Evolutionary conservation across 1,284 basidiomycete genomes (phyloP).

Genomic region (Malassezia furfur): DNA sequence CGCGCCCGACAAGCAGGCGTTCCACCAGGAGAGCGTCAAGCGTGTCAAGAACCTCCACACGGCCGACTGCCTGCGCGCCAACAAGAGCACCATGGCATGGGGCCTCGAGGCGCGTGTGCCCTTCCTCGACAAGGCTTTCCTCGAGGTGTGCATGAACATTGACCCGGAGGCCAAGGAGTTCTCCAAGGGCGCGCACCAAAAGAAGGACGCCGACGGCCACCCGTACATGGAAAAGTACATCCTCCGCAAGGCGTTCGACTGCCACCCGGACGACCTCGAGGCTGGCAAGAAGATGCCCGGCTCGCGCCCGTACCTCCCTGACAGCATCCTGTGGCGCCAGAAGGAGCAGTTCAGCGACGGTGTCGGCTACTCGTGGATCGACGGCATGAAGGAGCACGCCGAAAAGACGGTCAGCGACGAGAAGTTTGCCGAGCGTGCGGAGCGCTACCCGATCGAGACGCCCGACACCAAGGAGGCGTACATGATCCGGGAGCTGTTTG

Average conservation of each 20-base stretch:
- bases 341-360: conserved; percentile 99
- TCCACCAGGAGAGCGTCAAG: conserved; percentile 90
- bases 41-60: conserved; percentile 98
- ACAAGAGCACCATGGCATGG: conserved; percentile 99
- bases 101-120: conserved; percentile 97
- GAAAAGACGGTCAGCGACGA: conserved; percentile 68
- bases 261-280: conserved; percentile 65
- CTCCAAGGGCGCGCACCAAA: conserved; percentile 67
- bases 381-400: conserved; percentile 92
- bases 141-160: conserved; percentile 86
- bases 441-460: conserved; percentile 70
- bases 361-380: conserved; percentile 99
- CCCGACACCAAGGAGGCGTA: conserved; percentile 98
- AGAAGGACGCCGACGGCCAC: conserved; percentile 55
- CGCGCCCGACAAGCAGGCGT: conserved; percentile 75
- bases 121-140: conserved; percentile 93
- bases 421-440: conserved; percentile 62
- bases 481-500: conserved; percentile 85
- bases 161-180: conserved; percentile 85
- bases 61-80: conserved; percentile 91
- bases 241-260: conserved; percentile 92
- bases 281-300: conserved; percentile 24
- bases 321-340: conserved; percentile 92
- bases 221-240: conserved; percentile 63
- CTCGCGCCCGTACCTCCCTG: conserved; percentile 69